Conservation (phyloP, 768 basidiomycete genomes). For the Amanita rimosa region DNA sequence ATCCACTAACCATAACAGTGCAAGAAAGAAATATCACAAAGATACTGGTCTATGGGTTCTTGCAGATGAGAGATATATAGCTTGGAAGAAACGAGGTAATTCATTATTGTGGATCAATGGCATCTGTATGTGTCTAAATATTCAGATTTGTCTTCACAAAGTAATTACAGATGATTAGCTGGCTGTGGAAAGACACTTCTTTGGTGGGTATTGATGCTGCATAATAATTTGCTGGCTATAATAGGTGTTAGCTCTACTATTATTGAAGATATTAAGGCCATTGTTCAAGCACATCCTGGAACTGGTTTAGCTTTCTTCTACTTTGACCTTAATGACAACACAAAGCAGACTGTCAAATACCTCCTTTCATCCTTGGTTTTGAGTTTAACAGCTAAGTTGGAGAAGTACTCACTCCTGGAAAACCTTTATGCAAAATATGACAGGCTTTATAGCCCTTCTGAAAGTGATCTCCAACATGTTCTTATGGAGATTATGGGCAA, state of each 20-base stretch:
- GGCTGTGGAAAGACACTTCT: conserved; percentile 1
- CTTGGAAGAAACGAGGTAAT: not conserved
- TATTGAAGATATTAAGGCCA: not conserved
- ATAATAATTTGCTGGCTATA: not conserved
- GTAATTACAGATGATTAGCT: not conserved
- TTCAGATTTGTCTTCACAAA: not conserved
- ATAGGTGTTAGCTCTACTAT: not conserved
- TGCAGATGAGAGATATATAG: not conserved
- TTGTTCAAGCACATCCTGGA: not conserved
- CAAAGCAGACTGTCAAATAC: not conserved
- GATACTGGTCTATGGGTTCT: not conserved
- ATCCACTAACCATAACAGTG: no score
- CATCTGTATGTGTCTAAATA: not conserved
- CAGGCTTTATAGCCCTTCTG: not conserved
- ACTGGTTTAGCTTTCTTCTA: conserved; percentile 1
- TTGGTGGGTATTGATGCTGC: not conserved
- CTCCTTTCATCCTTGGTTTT: not conserved
- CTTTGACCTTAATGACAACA: not conserved
- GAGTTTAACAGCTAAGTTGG: not conserved
- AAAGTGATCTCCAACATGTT: not conserved
- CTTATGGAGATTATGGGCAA: not conserved
- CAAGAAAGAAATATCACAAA: no score
- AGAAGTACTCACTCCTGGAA: not conserved
- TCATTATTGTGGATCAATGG: not conserved
- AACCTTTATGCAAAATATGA: not conserved